Base-by-base conservation (phyloP, 2,329 filamentous ascomycete species). In the Talaromyces sp. region DNA sequence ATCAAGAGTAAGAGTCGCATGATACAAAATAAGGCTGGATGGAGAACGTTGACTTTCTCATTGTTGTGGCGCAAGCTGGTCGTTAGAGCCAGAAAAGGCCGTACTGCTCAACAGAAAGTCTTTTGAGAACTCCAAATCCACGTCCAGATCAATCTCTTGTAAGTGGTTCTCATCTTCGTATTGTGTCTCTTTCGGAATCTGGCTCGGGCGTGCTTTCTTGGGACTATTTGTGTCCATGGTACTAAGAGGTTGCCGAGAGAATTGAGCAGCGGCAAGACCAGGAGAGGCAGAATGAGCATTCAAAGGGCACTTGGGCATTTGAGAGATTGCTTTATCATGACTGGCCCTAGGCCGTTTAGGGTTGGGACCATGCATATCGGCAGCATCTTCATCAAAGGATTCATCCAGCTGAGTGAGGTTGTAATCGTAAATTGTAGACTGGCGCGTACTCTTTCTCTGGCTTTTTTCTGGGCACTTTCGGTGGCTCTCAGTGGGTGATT, bases 101-200 rank as follows among this genome's bases (percentile, higher is more conserved):
- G 70, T 70, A 32, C 68, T 71, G 11, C 65, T 68, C 35, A 72
- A 71, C 14, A 73, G 37, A 36, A 70, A 70, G 19, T 72, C 68
- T 32, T 67, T 71, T 0, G 68, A 67, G 47, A 70, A 71, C 41
- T 73, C 71, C 47, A 71, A 40, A 33, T 70, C 65, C 63, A 69
- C 63, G 43, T 69, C 67, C 48, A 71, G 48, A 44, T 71, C 64
- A n/a, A 72, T 35, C 30, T 59, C 55, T 16, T 66, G 63, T 16
- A 71, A 47, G 17, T 56, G 58, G 29, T 66, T 62, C 5, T 32
- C 46, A 3, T 36, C 36, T 36, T 47, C 43, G 5, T 37, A 10
- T 44, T 52, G 56, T 14, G 44, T 56, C 4, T 52, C 47, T 36
- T 62, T 55, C 1, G 53, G 55, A 13, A 24, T 35, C 39, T 40